phyloP scores from a whole-genome alignment of 805 yeast genomes.

The Candida ponderosae region DNA sequence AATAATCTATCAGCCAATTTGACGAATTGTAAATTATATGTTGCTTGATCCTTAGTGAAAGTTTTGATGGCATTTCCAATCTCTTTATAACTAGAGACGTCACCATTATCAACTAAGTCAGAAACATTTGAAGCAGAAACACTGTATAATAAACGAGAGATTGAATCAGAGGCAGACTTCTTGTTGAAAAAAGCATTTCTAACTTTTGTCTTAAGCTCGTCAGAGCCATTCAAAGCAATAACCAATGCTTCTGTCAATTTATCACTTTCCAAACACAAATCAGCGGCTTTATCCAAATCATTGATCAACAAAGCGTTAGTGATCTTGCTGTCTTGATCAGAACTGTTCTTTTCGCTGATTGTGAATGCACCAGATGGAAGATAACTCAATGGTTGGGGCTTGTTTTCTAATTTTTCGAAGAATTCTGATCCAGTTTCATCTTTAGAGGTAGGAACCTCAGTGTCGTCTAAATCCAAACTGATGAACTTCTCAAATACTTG shows the following conservation, averaged over 20 bases:
- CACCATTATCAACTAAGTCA: conserved; percentile 74
- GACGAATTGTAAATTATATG: conserved; percentile 47
- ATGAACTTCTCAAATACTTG: conserved; percentile 40
- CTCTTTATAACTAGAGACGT: conserved; percentile 75
- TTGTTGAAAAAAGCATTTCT: conserved; percentile 63
- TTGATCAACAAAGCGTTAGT: conserved; percentile 50
- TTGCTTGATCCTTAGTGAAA: conserved; percentile 36
- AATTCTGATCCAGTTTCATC: conserved; percentile 27
- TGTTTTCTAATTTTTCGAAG: conserved; percentile 26
- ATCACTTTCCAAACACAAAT: conserved; percentile 53
- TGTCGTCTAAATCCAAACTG: conserved; percentile 23
- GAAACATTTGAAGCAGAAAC: conserved; percentile 44
- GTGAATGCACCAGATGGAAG: conserved; percentile 50
- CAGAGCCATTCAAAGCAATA: conserved; percentile 63
- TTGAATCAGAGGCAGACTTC: conserved; percentile 36
- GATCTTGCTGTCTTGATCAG: conserved; percentile 38
- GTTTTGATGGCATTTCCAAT: conserved; percentile 65
- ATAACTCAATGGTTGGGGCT: conserved; percentile 11
- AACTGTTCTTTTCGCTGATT: conserved; percentile 27
- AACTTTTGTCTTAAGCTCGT: conserved; percentile 57
- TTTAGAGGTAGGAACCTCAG: conserved; percentile 12
- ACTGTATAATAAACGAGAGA: conserved; percentile 70
- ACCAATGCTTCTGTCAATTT: conserved; percentile 73
- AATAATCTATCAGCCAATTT: conserved; percentile 75
- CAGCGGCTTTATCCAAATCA: conserved; percentile 59